Conservation (phyloP, 2,329 filamentous ascomycete species). For the Botrytis galanthina region DNA sequence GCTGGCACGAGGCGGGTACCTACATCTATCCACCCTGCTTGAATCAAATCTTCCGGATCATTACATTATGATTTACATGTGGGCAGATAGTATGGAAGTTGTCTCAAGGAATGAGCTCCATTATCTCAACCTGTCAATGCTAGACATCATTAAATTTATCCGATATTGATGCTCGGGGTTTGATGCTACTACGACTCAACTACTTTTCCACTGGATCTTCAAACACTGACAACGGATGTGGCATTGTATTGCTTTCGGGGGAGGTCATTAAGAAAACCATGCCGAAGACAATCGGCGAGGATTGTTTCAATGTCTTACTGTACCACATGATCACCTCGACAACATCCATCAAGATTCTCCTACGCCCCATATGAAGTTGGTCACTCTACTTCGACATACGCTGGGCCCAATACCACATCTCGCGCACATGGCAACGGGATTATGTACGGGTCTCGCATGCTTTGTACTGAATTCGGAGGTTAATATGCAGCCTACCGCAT, state of each 20-base stretch:
- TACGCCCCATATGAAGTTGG: background rate
- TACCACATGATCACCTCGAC: background rate
- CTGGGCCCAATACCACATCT: background rate
- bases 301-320: background rate
- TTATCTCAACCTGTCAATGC: background rate
- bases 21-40: background rate
- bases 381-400: background rate
- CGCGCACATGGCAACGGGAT: constrained; percentile 3
- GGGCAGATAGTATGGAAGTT: background rate
- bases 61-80: background rate
- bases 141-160: background rate
- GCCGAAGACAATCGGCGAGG: background rate
- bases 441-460: background rate
- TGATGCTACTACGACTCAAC: background rate
- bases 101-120: background rate
- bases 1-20: background rate
- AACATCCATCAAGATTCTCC: constrained; percentile 1
- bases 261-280: background rate
- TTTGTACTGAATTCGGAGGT: background rate
- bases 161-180: background rate
- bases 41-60: background rate
- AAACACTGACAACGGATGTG: background rate
- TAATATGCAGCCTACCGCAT: background rate
- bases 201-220: background rate
- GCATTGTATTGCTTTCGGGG: background rate